These are phyloP conservation scores for Hypoxylon sp. DNA, from an alignment of 2,329 filamentous ascomycete species.

Conservation along the genomic window DNA sequence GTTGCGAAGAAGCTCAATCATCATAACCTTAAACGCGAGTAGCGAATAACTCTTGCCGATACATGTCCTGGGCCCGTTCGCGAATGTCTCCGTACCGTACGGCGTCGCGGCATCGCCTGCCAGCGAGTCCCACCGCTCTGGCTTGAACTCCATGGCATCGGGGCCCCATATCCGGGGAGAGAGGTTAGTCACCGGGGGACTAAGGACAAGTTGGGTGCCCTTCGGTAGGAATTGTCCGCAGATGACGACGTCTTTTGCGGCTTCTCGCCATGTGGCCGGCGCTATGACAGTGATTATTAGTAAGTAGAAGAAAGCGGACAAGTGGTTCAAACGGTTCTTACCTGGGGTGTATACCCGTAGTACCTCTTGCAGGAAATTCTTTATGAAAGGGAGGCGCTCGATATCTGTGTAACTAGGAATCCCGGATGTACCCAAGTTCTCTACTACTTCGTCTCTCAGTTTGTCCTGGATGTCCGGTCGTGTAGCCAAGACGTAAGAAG, in stretches of 20 bases:
- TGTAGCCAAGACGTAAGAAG: constrained; percentile 36
- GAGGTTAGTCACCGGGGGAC: constrained; percentile 34
- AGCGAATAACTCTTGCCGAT: constrained; percentile 40
- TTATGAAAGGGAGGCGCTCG: constrained; percentile 30
- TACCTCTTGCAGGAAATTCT: constrained; percentile 36
- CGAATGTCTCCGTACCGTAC: constrained; percentile 34
- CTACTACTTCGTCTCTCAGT: constrained; percentile 25
- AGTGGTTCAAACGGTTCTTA: constrained; percentile 2
- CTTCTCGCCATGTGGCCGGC: constrained; percentile 36
- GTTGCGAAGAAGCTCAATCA: constrained; percentile 33
- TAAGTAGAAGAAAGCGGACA: not conserved
- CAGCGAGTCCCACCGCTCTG: constrained; percentile 35
- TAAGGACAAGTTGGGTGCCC: constrained; percentile 37
- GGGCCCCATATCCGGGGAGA: constrained; percentile 33
- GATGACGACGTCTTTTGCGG: constrained; percentile 32
- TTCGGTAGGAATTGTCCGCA: constrained; percentile 38
- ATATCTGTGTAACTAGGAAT: constrained; percentile 28
- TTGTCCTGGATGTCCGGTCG: constrained; percentile 31
- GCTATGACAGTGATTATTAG: constrained; percentile 22
- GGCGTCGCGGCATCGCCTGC: constrained; percentile 24
- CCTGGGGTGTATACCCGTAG: constrained; percentile 32
- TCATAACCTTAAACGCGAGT: constrained; percentile 39
- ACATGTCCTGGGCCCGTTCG: constrained; percentile 34
- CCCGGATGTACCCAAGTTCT: constrained; percentile 17
- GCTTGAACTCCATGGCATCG: constrained; percentile 25